phyloP scores from a whole-genome alignment of 352 stramenopile species.

The Phytopythium sindhum region DNA sequence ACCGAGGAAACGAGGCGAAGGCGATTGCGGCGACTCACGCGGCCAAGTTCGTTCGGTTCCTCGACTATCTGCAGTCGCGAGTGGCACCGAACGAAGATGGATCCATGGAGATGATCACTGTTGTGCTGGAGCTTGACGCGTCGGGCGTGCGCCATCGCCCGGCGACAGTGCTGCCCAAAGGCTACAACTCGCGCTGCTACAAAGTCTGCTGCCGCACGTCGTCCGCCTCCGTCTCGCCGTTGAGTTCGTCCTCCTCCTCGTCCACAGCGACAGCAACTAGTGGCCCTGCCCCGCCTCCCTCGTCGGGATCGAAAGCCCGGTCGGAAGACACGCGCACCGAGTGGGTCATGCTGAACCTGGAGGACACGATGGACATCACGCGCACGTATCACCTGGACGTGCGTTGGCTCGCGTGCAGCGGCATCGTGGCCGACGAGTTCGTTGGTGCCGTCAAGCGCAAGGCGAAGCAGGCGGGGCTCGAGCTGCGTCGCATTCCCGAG shows the following conservation, averaged over 20 bases:
- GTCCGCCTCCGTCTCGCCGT: slow-evolving; percentile 8
- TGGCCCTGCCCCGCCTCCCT: not conserved
- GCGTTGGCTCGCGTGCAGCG: slow-evolving; percentile 77
- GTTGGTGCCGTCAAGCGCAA: slow-evolving; percentile 57
- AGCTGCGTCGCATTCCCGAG: slow-evolving; percentile 71
- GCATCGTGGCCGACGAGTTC: slow-evolving; percentile 72
- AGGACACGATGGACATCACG: slow-evolving; percentile 54
- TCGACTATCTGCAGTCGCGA: slow-evolving; percentile 63
- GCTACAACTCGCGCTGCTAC: slow-evolving; percentile 23
- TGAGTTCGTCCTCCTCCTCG: not conserved
- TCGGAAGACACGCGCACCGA: slow-evolving; percentile 54
- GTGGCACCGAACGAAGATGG: slow-evolving; percentile 48
- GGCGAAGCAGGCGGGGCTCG: slow-evolving; percentile 60
- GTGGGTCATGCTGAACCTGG: slow-evolving; percentile 69
- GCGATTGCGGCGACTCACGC: slow-evolving; percentile 29
- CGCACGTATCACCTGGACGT: slow-evolving; percentile 71
- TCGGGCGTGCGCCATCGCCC: slow-evolving; percentile 9
- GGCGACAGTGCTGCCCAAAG: slow-evolving; percentile 5
- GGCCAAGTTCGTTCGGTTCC: slow-evolving; percentile 53
- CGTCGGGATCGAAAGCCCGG: slow-evolving; percentile 2
- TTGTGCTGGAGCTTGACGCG: slow-evolving; percentile 35
- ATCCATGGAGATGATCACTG: slow-evolving; percentile 39
- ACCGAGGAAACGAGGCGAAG: not conserved
- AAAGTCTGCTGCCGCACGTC: slow-evolving; percentile 36
- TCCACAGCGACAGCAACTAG: slow-evolving; percentile 9